Conservation (phyloP, 352 stramenopile species). For the Phytophthora tubulina region DNA sequence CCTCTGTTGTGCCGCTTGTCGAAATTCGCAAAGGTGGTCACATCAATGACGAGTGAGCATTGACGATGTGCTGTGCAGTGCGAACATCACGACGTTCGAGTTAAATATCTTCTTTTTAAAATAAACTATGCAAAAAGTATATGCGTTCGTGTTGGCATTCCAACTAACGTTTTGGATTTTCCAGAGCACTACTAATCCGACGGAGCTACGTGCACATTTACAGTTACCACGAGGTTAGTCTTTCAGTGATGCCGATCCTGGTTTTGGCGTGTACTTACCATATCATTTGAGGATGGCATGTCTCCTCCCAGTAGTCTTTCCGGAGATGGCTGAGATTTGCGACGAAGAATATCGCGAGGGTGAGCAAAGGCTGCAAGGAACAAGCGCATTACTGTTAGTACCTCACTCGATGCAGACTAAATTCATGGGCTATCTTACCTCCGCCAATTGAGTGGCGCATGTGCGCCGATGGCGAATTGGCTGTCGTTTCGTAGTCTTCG, state of each 20-base stretch:
- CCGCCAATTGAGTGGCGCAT: slow-evolving; percentile 26
- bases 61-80: no score
- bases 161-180: slow-evolving; percentile 39
- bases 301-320: slow-evolving; percentile 30
- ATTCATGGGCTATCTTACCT: slow-evolving; percentile 20
- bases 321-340: slow-evolving; percentile 53
- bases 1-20: slow-evolving; percentile 89
- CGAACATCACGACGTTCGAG: no score
- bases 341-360: slow-evolving; percentile 54
- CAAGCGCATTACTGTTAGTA: not conserved
- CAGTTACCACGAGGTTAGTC: not conserved
- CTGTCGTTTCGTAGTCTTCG: slow-evolving; percentile 20
- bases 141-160: not conserved
- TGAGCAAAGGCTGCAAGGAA: slow-evolving; percentile 36
- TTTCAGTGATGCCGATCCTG: not conserved
- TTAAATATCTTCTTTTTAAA: no score
- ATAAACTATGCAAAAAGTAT: no score
- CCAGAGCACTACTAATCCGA: slow-evolving; percentile 68
- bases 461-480: not conserved
- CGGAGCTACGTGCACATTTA: slow-evolving; percentile 49
- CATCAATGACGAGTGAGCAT: not conserved
- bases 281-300: slow-evolving; percentile 66
- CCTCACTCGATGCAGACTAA: not conserved
- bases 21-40: slow-evolving; percentile 53
- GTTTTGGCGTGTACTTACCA: slow-evolving; percentile 42